Conservation (phyloP, 2,329 filamentous ascomycete genomes). For the Dothideomycetes sp. region DNA sequence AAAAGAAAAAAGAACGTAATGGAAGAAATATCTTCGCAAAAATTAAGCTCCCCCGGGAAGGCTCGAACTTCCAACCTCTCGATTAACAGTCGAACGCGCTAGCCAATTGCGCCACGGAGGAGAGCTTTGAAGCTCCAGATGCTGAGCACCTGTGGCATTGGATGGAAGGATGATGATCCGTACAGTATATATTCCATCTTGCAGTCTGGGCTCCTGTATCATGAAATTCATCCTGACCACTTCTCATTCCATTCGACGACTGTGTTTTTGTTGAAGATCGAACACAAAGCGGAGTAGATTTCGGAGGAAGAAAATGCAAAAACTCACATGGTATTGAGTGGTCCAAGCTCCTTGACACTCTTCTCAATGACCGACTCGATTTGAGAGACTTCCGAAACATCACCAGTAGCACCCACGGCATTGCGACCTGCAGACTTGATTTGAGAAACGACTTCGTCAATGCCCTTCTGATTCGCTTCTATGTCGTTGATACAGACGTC, state of each 20-base stretch:
- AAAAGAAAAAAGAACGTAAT: not conserved
- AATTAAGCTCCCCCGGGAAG: conserved; percentile 7
- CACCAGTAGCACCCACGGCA: conserved; percentile 48
- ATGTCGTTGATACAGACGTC: conserved; percentile 58
- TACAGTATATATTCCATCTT: too few species aligned
- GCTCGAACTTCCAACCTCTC: conserved; percentile 15
- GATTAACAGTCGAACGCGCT: conserved; percentile 15
- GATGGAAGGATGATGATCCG: too few species aligned
- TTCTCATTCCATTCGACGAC: too few species aligned
- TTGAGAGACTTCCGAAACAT: conserved; percentile 49
- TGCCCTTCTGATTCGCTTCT: conserved; percentile 40
- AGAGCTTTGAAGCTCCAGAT: not conserved
- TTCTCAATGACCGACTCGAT: conserved; percentile 46
- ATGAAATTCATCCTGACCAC: too few species aligned
- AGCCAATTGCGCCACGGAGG: conserved; percentile 14
- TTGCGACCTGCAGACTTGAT: conserved; percentile 45
- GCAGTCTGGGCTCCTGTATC: too few species aligned
- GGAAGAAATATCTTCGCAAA: not conserved
- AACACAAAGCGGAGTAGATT: too few species aligned
- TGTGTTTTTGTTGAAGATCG: too few species aligned
- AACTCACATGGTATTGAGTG: conserved; percentile 37
- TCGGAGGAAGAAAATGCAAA: too few species aligned
- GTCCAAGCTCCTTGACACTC: conserved; percentile 46
- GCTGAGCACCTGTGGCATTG: too few species aligned
- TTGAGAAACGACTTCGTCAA: conserved; percentile 45